Base-by-base conservation (phyloP, 2,329 filamentous ascomycete species). In the Pestalotiopsis fici region DNA sequence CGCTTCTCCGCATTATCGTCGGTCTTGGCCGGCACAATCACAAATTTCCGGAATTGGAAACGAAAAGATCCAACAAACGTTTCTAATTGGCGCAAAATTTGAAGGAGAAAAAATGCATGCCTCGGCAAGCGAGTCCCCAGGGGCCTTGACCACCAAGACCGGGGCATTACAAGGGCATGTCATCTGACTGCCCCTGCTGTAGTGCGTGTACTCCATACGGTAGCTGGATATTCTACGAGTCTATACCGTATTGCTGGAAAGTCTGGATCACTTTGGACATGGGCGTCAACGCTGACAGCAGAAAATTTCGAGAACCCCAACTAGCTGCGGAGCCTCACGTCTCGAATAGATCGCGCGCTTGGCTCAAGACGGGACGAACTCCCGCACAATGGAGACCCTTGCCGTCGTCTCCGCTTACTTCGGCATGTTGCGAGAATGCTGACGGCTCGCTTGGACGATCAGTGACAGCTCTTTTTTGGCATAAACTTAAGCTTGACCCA, bases 51-150 rank as follows among this genome's bases (percentile, higher is more conserved):
- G 57, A 60, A 60, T 18, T n/a, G 57, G 57, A 60, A 60, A 31
- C 28, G 28, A 31, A 60, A n/a, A 5, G 12, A 7, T 39, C 25
- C 57, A 60, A 21, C 28, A 15, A 7, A 43, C 35, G 12, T 35
- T 63, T 28, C 21, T 63, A 15, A 63, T 63, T 63, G 60, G 60
- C 23, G 60, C 60, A 50, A 63, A 63, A 63, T 63, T n/a, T 37
- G n/a, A 21, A 13, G 43, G 43, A 50, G 43, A n/a, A 18, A 23
- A 37, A 35, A 31, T 27, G 57, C 27, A n/a, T 39, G 28, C 57
- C 57, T 60, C 57, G 57, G 57, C 57, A 60, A 21, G 57, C 27
- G 57, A 60, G 15, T 31, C 37, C n/a, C 37, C 15, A 35, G 60
- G 21, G 21, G 31, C 31, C 37, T 63, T 35, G 37, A 23, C 60